These are phyloP conservation scores for Mucor mucedo DNA, from an alignment of 371 early-diverging fungal species.

Conservation along the genomic window DNA sequence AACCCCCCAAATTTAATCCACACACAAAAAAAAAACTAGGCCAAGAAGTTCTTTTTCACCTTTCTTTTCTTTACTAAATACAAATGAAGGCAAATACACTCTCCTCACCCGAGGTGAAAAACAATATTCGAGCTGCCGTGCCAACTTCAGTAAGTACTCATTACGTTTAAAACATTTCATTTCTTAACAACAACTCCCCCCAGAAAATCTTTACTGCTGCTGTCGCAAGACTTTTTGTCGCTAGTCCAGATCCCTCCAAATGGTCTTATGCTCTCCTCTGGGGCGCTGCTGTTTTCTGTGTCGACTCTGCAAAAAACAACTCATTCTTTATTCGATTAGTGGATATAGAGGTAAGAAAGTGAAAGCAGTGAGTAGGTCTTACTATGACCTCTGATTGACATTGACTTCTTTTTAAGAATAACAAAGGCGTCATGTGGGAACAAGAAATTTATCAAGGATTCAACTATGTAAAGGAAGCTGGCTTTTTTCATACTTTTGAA, in stretches of 20 bases:
- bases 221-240: constrained; percentile 83
- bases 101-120: constrained; percentile 43
- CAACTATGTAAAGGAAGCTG: constrained; percentile 71
- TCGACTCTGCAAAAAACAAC: constrained; percentile 60
- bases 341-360: constrained; percentile 68
- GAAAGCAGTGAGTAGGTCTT: background rate
- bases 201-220: constrained; percentile 86
- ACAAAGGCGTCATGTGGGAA: constrained; percentile 77
- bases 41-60: too few species aligned
- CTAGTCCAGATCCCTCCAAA: constrained; percentile 68
- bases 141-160: constrained; percentile 40
- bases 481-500: constrained; percentile 86
- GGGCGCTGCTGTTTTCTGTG: constrained; percentile 80
- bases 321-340: constrained; percentile 79
- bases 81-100: constrained; percentile 33
- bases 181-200: background rate
- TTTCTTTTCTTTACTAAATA: background rate
- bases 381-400: background rate
- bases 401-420: constrained; percentile 30
- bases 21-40: too few species aligned
- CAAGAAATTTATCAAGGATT: constrained; percentile 81
- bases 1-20: too few species aligned
- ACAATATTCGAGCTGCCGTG: constrained; percentile 42
- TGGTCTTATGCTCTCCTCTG: constrained; percentile 79
- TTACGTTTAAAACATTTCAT: background rate